Base-by-base conservation (phyloP, 2,329 filamentous ascomycete genomes). In the Phaeosphaeriaceae sp. region DNA sequence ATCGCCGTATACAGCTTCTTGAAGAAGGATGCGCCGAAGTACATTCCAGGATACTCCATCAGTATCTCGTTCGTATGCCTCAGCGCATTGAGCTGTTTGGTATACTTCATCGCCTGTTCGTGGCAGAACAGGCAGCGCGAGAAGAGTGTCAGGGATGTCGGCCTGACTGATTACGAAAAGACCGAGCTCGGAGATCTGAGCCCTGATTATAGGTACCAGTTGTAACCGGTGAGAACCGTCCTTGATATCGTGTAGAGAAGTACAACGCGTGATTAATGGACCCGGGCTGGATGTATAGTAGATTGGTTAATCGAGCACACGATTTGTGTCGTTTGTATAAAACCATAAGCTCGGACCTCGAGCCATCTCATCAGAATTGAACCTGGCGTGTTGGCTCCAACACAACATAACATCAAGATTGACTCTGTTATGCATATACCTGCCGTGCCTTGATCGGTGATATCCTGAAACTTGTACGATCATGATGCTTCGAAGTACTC, bases 41-140 rank as follows among this genome's bases (percentile, higher is more conserved):
- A 90, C 77, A 85, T 81, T 7, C 88, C 84, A 0, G 94, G 93
- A 0, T 96, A 95, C 78, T 85, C 84, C 54, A 93, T 97, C 63
- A 90, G 88, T 71, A 83, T 97, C 5, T 87, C 84, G 0, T 97
- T 97, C 70, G 85, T 89, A 9, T 85, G 86, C 52, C 73, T 97
- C 28, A 90, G 88, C 54, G 87, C 86, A 17, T 66, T 89, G 2
- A 83, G 86, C 11, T 91, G 88, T 67, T 74, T 81, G 17, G 55
- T 83, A 0, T 94, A 94, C 71, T 86, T 84, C 1, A 63, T 84
- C 3, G 84, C 83, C 1, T 88, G 91, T 59, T 78, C 77, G 65
- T 74, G 76, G 61, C 84, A 89, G 75, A 94, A 94, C 73, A 81
- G 81, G 67, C 82, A 81, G 70, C 82, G 89, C 56, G 83, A 86